Base-by-base conservation (phyloP, 2,329 filamentous ascomycete species). In the Lachnellula subtilissima region DNA sequence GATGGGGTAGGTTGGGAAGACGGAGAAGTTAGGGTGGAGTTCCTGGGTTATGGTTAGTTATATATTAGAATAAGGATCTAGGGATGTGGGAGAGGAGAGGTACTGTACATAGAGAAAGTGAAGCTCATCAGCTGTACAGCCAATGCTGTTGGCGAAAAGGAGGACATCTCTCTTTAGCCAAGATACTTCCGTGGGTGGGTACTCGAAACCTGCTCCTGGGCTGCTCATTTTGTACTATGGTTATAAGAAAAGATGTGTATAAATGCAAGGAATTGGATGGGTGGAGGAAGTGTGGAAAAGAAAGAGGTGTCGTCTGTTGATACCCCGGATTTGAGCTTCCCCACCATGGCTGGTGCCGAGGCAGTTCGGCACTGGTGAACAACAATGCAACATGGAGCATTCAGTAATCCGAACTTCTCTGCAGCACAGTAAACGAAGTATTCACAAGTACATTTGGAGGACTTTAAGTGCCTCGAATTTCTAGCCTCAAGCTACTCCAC, bases 91-190 rank as follows among this genome's bases (percentile, higher is more conserved):
- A 11, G 56, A 42, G 55, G 43, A 54, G 37, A 69, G 82, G 23
- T 25, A 25, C 25, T 25, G 6, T 79, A 94, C 91, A 67, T 91
- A 97, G 75, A 96, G 85, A 71, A 93, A 96, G 71, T 96, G 91
- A 68, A 96, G 83, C 78, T 97, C 92, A 65, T 96, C n/a, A 42
- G 81, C 80, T 12, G 84, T 93, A 69, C 81, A 86, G 55, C 92
- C 92, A 71, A 97, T 93, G 75, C 87, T 93, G 73, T 88, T 87
- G 65, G 92, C 91, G 72, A 97, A 97, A 59, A 97, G 85, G 59
- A 97, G 79, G 37, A 86, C 84, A 78, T 97, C 92, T 63, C 92
- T 85, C 81, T 92, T 91, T 66, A 89, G 74, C 92, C 91, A 97
- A 65, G 86, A 82, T 11, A 96, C 90, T 69, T 87, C 82, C 68